Base-by-base conservation (phyloP, 108 stramenopile species). In the Discostella pseudostelligera region DNA sequence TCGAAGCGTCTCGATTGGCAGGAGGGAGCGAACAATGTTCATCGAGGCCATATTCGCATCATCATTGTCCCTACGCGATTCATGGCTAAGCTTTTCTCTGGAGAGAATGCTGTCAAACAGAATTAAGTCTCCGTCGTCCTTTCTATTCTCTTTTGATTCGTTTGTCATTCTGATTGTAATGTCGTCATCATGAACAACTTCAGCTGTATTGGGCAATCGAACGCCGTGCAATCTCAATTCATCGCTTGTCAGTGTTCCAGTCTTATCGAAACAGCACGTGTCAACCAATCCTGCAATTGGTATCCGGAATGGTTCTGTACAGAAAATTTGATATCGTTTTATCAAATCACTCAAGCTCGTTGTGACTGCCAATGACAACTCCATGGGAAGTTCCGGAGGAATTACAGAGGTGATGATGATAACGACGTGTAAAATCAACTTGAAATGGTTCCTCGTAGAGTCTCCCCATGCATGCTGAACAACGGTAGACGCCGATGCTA, bases 201-300 rank as follows among this genome's bases (percentile, higher is more conserved):
- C n/a, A 32, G 29, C 14, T 8, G 44, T 13, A 24, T 8, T 13
- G 45, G 66, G 59, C 36, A 80, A 43, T 56, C 81, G 80, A 1
- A 99, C 85, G 26, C 97, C 98, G 46, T 65, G 74, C 48, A 96
- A 68, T 28, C 81, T 70, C 78, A 97, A 88, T 56, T 95, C 87
- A 74, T 99, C 98, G 47, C 81, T 88, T 2, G 97, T 98, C 47
- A 99, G 81, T 4, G 97, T 99, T 8, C 97, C 97, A 9, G 98
- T 99, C 69, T 98, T 98, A 69, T 99, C 98, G 63, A 99, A 99
- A 58, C 93, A 94, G 67, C 96, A 97, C n/a, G 83, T 63, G 62
- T 96, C 86, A 5, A 97, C 82, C 43, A 87, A 81, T 0, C 98
- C 98, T 2, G 96, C 97, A 29, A 93, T 61, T 13, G 97, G 95